Evolutionary conservation across 2,329 filamentous ascomycete species (phyloP), one percentile per base, ranked within the genome.

Genomic region (Phialophora verrucosa): DNA sequence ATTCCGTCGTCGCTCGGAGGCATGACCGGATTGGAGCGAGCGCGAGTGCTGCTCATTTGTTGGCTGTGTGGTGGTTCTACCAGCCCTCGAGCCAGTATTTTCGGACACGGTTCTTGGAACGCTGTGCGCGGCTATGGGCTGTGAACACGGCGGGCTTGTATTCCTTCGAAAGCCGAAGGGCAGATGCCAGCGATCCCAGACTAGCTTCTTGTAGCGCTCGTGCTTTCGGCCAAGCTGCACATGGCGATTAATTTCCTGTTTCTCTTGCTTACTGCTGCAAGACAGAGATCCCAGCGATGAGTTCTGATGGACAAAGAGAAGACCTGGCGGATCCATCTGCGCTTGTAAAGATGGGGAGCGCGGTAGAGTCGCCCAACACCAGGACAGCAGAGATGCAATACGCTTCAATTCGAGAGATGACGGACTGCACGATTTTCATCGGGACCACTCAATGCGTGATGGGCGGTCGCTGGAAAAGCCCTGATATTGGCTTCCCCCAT

Each of bases 211-310:
- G 12, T 50, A 50, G 20, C 47, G 47, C 23, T 50, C 47, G 12
- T 50, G 47, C 23, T 50, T 50, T 25, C 47, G n/a, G 47, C 47
- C 47, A 50, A 20, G 47, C 23, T 50, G 47, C 20, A 50, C 47
- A 23, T 50, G 47, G 20, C 47, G 47, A 50, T 50, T 50, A 50
- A 50, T 50, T 50, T 50, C 47, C 23, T 50, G 47, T 50, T 20
- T 50, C 47, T 50, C 47, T 20, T 20, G n/a, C 47, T 50, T 50
- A 12, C 6, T 50, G 20, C 20, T 50, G 20, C 47, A 27, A 25
- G 47, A 50, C n/a, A 50, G 23, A 11, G 47, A 50, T 2, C 20
- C 11, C 12, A 14, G 17, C 10, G 47, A 50, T 11, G 47, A 4
- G 47, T 27, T 50, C 47, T 50, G 12, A 20, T 50, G 47, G 23